A percentile compares a stretch with the other conserved stretches of the same genome.
phyloP scores from a whole-genome alignment of 31 red algal genomes.

The Endocladia muricata region DNA sequence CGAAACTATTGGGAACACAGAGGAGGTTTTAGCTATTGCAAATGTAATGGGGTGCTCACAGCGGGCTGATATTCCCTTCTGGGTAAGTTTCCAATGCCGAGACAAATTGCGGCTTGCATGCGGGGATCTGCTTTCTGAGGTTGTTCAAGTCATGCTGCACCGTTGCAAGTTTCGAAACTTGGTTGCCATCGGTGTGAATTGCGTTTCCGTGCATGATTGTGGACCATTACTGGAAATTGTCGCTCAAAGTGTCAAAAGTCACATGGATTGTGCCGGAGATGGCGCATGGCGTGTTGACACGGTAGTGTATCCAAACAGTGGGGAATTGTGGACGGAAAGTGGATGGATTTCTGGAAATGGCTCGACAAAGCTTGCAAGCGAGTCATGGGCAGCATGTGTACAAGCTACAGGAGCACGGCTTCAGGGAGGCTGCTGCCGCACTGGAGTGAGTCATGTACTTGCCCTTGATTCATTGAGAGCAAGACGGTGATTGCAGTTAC shows the following conservation, averaged over 20 bases:
- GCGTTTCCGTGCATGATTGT: background rate
- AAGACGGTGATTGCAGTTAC: too few relatives aligned
- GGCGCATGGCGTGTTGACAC: constrained; percentile 40
- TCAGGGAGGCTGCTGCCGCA: constrained; percentile 15
- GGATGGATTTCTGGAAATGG: constrained; percentile 13
- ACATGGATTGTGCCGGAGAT: background rate
- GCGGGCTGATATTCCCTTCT: constrained; percentile 18
- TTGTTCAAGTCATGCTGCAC: constrained; percentile 1
- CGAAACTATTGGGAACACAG: constrained; percentile 44
- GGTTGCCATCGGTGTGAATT: constrained; percentile 38
- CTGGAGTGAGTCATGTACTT: background rate
- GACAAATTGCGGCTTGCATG: constrained; percentile 7
- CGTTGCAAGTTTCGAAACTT: constrained; percentile 21
- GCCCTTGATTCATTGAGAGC: background rate
- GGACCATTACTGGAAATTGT: background rate
- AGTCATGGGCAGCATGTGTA: constrained; percentile 29
- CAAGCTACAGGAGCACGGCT: background rate
- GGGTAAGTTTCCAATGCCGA: constrained; percentile 47
- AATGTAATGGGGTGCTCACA: constrained; percentile 12
- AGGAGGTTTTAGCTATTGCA: constrained; percentile 15
- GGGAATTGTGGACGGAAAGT: background rate
- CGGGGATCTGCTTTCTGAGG: constrained; percentile 7
- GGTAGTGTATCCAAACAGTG: constrained; percentile 38
- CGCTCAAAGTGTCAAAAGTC: background rate
- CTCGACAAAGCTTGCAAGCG: background rate